A percentile compares a stretch with the other conserved stretches of the same genome.
phyloP scores from a whole-genome alignment of 164 flowering plant genomes.

The Vitis rotundifolia region DNA sequence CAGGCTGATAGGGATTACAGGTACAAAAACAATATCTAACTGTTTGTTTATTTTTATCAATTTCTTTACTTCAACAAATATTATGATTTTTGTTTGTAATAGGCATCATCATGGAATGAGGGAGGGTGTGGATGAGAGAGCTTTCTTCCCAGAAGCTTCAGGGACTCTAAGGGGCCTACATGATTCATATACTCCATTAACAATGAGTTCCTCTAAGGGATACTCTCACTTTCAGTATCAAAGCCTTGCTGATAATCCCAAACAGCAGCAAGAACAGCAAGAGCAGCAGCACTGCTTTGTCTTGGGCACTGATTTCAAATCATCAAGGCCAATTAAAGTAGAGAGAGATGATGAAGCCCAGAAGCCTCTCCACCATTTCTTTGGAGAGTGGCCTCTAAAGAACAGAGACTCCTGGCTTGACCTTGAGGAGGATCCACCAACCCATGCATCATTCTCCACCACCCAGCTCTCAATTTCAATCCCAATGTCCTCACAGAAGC shows the following conservation, averaged over 20 bases:
- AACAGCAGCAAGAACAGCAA: constrained; percentile 17
- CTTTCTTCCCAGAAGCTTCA: constrained; percentile 36
- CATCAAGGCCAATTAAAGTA: constrained; percentile 17
- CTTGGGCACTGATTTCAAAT: constrained; percentile 43
- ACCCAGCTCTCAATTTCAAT: constrained; percentile 40
- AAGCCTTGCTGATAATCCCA: constrained; percentile 11
- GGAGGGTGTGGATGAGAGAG: constrained; percentile 34
- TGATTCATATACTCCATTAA: constrained; percentile 19
- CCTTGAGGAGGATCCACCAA: constrained; percentile 16
- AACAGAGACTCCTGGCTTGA: constrained; percentile 34
- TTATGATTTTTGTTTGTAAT: constrained; percentile 4
- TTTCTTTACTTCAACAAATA: neutral
- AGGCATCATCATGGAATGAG: constrained; percentile 33
- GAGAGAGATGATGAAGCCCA: constrained; percentile 31
- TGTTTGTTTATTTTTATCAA: neutral
- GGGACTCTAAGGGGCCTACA: constrained; percentile 16
- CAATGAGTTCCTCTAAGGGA: constrained; percentile 18
- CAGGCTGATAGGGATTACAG: constrained; percentile 37
- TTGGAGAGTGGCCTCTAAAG: constrained; percentile 41
- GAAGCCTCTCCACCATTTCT: constrained; percentile 41
- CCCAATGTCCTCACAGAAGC: constrained; percentile 22
- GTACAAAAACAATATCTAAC: constrained; percentile 10
- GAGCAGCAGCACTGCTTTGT: constrained; percentile 41
- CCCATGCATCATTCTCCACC: constrained; percentile 13
- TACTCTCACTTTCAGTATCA: constrained; percentile 17